These are phyloP conservation scores for Ceriops tagal DNA, from an alignment of 345 rosid species.

Conservation along the genomic window DNA sequence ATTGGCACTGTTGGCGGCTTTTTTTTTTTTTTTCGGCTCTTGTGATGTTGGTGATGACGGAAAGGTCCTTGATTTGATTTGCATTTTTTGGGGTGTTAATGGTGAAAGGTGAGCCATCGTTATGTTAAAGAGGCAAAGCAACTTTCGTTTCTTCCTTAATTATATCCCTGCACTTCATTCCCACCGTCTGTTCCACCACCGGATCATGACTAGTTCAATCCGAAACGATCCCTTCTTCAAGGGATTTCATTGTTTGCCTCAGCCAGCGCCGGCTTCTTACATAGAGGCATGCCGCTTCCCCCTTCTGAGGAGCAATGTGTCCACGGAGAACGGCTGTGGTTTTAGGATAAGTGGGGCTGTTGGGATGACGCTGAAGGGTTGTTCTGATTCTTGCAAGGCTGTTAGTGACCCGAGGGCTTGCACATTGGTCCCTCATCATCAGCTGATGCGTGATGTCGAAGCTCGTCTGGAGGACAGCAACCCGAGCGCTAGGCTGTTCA, in stretches of 20 bases:
- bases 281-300: not conserved
- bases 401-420: conserved; percentile 39
- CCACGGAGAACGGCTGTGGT: conserved; percentile 11
- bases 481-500: conserved; percentile 32
- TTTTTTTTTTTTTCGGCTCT: not conserved
- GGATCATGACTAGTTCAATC: conserved; percentile 22
- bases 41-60: not conserved
- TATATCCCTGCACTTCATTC: not conserved
- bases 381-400: conserved; percentile 36
- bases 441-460: conserved; percentile 41
- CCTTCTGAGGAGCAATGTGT: conserved; percentile 12
- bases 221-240: conserved; percentile 20
- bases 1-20: not conserved
- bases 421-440: conserved; percentile 41
- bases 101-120: conserved; percentile 18
- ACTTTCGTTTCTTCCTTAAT: not conserved
- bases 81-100: not conserved
- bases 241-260: conserved; percentile 15
- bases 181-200: not conserved
- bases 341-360: conserved; percentile 14
- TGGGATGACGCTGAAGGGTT: conserved; percentile 41
- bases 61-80: not conserved
- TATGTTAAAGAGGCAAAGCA: conserved; percentile 24
- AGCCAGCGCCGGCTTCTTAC: not conserved
- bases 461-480: conserved; percentile 37